A percentile compares a stretch with the other conserved stretches of the same genome.
These are phyloP conservation scores for Pythium sukuiense DNA, from an alignment of 352 stramenopile species.

Conservation along the genomic window DNA sequence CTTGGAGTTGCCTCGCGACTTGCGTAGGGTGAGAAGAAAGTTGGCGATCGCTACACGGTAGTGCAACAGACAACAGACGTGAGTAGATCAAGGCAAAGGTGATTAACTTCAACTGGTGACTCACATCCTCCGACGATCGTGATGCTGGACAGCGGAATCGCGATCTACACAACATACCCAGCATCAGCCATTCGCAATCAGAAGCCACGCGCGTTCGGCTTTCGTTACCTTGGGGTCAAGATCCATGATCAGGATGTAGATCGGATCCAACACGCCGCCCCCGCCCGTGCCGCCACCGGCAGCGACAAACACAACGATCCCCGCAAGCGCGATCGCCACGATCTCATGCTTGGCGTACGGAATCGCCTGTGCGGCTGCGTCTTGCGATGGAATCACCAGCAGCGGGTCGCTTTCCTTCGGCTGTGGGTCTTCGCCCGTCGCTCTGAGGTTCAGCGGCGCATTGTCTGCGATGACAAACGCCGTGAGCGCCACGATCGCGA, in stretches of 20 bases:
- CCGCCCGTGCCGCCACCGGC: conserved; percentile 89
- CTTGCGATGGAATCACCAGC: conserved; percentile 10
- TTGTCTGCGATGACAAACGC: conserved; percentile 1
- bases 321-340: conserved; percentile 47
- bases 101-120: background rate
- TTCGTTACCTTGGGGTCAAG: conserved; percentile 82
- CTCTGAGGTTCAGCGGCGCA: conserved; percentile 11
- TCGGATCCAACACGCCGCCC: conserved; percentile 94
- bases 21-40: conserved; percentile 89
- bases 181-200: background rate
- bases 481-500: background rate
- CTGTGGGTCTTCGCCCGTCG: background rate
- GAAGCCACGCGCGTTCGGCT: background rate
- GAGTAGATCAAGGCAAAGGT: no score
- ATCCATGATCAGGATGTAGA: conserved; percentile 95
- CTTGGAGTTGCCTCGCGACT: conserved; percentile 87
- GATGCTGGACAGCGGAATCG: conserved; percentile 95
- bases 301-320: conserved; percentile 83
- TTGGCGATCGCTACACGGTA: conserved; percentile 81
- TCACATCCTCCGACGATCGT: conserved; percentile 91
- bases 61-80: no score
- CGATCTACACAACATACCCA: conserved; percentile 38
- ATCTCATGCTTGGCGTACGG: conserved; percentile 45
- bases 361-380: conserved; percentile 27
- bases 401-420: background rate